Conservation (phyloP, 176 grass and related monocot species). For the Carex scoparia region DNA sequence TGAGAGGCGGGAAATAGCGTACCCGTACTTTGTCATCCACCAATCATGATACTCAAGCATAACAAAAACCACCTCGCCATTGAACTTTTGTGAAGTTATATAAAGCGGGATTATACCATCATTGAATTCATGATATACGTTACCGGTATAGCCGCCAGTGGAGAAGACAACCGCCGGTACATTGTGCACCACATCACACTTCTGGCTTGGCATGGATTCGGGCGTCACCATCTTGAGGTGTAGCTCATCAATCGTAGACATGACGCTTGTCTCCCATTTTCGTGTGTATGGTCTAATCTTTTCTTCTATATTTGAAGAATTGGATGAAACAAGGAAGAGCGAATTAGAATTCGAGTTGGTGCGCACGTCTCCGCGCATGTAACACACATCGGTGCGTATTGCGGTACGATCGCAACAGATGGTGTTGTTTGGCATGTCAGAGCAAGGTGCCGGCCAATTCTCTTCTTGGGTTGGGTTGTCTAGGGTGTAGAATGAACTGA, state of each 20-base stretch:
- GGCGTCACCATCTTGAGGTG: slow-evolving; percentile 27
- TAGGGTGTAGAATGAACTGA: slow-evolving; percentile 15
- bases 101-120: slow-evolving; percentile 83
- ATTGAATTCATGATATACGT: slow-evolving; percentile 93
- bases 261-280: slow-evolving; percentile 75
- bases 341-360: slow-evolving; percentile 13
- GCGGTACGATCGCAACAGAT: slow-evolving; percentile 40
- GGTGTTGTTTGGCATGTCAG: slow-evolving; percentile 13
- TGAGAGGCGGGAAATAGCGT: slow-evolving; percentile 45
- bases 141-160: slow-evolving; percentile 79
- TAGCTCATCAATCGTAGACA: slow-evolving; percentile 77
- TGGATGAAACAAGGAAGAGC: slow-evolving; percentile 17
- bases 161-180: slow-evolving; percentile 70
- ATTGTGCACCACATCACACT: slow-evolving; percentile 48
- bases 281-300: slow-evolving; percentile 51
- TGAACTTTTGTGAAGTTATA: slow-evolving; percentile 51
- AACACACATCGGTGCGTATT: slow-evolving; percentile 36
- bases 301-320: slow-evolving; percentile 20
- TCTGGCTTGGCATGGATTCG: not conserved
- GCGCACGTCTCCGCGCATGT: slow-evolving; percentile 32
- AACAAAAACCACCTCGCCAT: slow-evolving; percentile 54
- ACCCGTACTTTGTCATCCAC: slow-evolving; percentile 62
- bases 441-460: slow-evolving; percentile 8
- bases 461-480: not conserved
- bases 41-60: slow-evolving; percentile 78